Evolutionary conservation across 352 stramenopile genomes (phyloP), one percentile per base, ranked within the genome.

Genomic region (Phytopythium montanum): DNA sequence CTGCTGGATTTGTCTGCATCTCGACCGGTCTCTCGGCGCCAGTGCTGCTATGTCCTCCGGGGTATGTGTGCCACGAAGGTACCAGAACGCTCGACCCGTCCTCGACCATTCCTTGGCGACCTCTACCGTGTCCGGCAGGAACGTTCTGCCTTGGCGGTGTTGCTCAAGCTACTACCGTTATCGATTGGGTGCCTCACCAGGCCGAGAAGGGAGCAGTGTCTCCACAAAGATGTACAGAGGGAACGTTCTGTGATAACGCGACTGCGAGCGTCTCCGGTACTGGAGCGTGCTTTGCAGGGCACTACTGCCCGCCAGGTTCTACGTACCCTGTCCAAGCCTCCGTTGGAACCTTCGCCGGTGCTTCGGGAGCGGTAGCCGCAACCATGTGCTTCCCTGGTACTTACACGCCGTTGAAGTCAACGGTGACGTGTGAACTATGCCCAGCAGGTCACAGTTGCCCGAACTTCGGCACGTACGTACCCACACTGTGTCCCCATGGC

Each of bases 321-420:
- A 81, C 71, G 23, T 83, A 85, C 18, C 97, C 97, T 0, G 92
- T 86, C 8, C 75, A 97, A 65, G 87, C 93, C 29, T 95, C 95
- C 14, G 80, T 97, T 1, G 97, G 97, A 3, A 97, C 85, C 26
- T 99, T 98, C 69, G 77, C 93, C 6, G 79, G 74, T 1, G 75
- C 82, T 2, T 85, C 79, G 3, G 94, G 96, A 1, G 95, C 84
- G 0, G 95, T 99, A 28, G 92, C 92, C 5, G 79, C 94, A 8
- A 98, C 87, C 36, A 73, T 99, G 34, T 99, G 97, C 70, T 98
- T 99, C 46, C 97, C 97, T 4, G 96, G 96, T 9, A 99, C 95
- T 6, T 99, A 98, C 69, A 97, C 97, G 9, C 89, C 96, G 16
- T 68, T 98, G 6, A 88, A 85, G 33, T 93, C 75, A 14, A 96